Evolutionary conservation across 441 rosid species (phyloP).

Genomic region (Biscutella laevigata): DNA sequence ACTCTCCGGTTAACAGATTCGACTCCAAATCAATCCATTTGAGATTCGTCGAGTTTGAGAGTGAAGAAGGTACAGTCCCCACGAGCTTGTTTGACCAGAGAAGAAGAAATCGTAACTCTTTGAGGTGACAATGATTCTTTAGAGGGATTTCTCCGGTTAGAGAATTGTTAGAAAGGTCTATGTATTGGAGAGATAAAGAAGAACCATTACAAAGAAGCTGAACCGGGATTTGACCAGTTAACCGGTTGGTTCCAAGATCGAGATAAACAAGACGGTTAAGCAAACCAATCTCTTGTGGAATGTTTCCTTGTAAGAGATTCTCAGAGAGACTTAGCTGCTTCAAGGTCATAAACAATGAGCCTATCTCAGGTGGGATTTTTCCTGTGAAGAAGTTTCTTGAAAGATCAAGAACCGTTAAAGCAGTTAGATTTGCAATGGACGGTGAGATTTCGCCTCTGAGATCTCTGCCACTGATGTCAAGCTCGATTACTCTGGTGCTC

Average conservation of each 20-base stretch:
- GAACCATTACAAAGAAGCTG: constrained; percentile 59
- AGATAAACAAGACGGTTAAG: constrained; percentile 45
- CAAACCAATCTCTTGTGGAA: constrained; percentile 48
- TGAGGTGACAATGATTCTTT: constrained; percentile 40
- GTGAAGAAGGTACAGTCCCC: constrained; percentile 52
- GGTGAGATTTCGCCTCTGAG: constrained; percentile 61
- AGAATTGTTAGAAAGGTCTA: constrained; percentile 76
- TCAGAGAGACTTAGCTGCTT: constrained; percentile 51
- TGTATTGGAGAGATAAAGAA: constrained; percentile 38
- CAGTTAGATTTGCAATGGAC: constrained; percentile 51
- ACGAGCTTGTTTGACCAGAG: constrained; percentile 69
- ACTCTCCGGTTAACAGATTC: constrained; percentile 54
- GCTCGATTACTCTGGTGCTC: constrained; percentile 30
- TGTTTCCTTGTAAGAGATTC: constrained; percentile 57
- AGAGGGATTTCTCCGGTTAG: constrained; percentile 51
- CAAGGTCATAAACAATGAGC: constrained; percentile 37
- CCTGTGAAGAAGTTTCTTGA: constrained; percentile 65
- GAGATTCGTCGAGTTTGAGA: constrained; percentile 55
- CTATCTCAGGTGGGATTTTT: constrained; percentile 50
- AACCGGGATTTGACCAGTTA: constrained; percentile 45
- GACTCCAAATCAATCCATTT: constrained; percentile 72
- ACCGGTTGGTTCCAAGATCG: constrained; percentile 49
- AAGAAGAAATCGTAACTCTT: constrained; percentile 49
- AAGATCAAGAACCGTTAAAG: constrained; percentile 55
- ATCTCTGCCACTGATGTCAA: constrained; percentile 54